These are phyloP conservation scores for Claviceps capensis DNA, from an alignment of 2,329 filamentous ascomycete genomes.

Conservation along the genomic window DNA sequence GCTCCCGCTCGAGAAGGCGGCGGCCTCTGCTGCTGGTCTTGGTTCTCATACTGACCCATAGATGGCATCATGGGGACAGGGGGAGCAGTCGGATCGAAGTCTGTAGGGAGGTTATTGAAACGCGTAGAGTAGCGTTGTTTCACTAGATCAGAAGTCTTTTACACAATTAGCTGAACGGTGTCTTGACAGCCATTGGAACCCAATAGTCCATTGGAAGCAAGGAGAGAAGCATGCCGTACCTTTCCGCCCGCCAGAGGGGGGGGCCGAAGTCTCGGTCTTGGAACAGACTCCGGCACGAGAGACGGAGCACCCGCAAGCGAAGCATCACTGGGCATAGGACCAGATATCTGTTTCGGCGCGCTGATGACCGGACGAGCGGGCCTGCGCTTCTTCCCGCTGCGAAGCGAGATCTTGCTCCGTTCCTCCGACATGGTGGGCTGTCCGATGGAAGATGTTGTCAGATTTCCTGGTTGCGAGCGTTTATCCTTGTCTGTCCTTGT, in stretches of 20 bases:
- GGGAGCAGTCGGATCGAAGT: constrained; percentile 55
- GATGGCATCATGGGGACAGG: constrained; percentile 56
- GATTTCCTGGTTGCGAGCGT: too few species aligned
- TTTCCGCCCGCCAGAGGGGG: constrained; percentile 42
- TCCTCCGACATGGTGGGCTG: constrained; percentile 43
- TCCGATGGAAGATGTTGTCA: not conserved
- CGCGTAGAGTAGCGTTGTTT: constrained; percentile 90
- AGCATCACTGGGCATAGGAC: constrained; percentile 41
- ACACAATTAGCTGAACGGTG: constrained; percentile 11
- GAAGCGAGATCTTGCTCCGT: constrained; percentile 47
- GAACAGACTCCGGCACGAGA: constrained; percentile 13
- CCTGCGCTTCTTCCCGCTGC: constrained; percentile 41
- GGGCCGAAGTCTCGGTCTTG: constrained; percentile 30
- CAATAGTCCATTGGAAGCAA: not conserved
- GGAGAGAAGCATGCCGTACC: constrained; percentile 20
- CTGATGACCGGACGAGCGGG: constrained; percentile 42
- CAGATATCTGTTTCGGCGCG: constrained; percentile 49
- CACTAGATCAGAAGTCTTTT: constrained; percentile 64
- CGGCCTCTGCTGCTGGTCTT: constrained; percentile 31
- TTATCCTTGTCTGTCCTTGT: too few species aligned
- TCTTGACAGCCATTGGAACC: not conserved
- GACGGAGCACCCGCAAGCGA: constrained; percentile 15
- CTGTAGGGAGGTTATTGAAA: constrained; percentile 63
- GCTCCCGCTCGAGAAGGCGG: constrained; percentile 39
- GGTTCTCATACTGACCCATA: constrained; percentile 43